phyloP scores from a whole-genome alignment of 2,329 filamentous ascomycete genomes.

The Beauveria pseudobassiana region DNA sequence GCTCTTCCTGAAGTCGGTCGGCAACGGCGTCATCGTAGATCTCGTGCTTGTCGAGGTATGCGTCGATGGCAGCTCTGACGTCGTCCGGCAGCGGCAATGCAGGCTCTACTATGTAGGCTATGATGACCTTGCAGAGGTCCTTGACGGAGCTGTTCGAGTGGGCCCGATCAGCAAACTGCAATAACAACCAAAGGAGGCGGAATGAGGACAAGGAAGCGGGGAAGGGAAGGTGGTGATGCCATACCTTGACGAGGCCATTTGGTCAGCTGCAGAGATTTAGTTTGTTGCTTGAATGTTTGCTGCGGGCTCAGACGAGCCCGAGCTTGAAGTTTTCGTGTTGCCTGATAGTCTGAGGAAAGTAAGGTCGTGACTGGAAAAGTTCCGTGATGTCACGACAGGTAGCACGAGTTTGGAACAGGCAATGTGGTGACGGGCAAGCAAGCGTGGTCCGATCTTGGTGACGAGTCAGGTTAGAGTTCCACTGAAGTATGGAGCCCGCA shows the following conservation, averaged over 20 bases:
- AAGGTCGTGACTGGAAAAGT: not conserved
- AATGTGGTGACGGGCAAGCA: constrained; percentile 1
- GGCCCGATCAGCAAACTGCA: constrained; percentile 16
- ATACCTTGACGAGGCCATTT: constrained; percentile 12
- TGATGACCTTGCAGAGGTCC: constrained; percentile 52
- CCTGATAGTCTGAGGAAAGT: not conserved
- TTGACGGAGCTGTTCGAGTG: constrained; percentile 37
- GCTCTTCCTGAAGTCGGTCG: constrained; percentile 68
- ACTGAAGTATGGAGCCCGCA: constrained; percentile 5
- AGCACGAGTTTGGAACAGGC: constrained; percentile 3
- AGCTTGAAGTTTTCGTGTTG: not conserved
- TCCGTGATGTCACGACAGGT: constrained; percentile 1
- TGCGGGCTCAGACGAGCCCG: constrained; percentile 13
- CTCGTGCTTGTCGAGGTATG: constrained; percentile 61
- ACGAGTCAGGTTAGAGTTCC: constrained; percentile 12
- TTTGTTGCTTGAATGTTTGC: not conserved
- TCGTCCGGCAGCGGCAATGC: constrained; percentile 59
- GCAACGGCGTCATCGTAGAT: constrained; percentile 59
- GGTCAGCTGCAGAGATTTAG: constrained; percentile 7
- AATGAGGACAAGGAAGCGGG: not conserved
- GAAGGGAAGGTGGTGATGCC: not conserved
- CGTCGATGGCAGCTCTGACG: constrained; percentile 52
- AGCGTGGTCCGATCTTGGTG: constrained; percentile 11
- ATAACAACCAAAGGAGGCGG: not conserved
- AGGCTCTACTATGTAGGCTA: constrained; percentile 40